Evolutionary conservation across 192 early-diverging fungal species (phyloP).

Genomic region (Mortierella alpina): DNA sequence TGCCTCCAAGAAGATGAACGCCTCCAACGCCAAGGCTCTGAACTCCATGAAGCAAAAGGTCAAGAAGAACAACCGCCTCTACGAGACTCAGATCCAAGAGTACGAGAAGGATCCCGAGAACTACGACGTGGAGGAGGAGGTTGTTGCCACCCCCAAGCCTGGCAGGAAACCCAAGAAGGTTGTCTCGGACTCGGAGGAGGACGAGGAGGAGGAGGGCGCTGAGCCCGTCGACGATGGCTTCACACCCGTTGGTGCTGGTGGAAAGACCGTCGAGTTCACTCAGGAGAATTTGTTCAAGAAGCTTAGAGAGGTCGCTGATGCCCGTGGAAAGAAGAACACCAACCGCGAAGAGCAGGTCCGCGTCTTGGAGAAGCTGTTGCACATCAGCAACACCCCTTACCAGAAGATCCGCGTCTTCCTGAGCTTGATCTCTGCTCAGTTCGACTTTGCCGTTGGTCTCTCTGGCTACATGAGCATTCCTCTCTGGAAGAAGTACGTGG

Average conservation of each 20-base stretch:
- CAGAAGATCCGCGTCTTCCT: constrained; percentile 88
- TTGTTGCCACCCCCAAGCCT: constrained; percentile 13
- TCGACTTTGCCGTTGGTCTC: constrained; percentile 79
- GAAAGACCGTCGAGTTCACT: constrained; percentile 72
- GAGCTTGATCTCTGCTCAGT: constrained; percentile 87
- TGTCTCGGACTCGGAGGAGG: constrained; percentile 62
- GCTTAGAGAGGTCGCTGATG: constrained; percentile 79
- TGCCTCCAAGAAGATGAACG: constrained; percentile 86
- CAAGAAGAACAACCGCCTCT: constrained; percentile 87
- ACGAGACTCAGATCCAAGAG: constrained; percentile 76
- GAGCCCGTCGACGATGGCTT: constrained; percentile 73
- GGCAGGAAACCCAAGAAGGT: constrained; percentile 51
- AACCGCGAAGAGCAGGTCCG: constrained; percentile 83
- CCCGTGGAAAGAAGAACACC: constrained; percentile 96
- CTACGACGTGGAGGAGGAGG: constrained; percentile 27
- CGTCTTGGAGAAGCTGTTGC: constrained; percentile 73
- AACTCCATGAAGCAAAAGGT: constrained; percentile 94
- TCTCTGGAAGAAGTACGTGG: constrained; percentile 77
- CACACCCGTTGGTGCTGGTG: constrained; percentile 75
- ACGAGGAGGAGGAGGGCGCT: constrained; percentile 59
- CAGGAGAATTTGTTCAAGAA: constrained; percentile 86
- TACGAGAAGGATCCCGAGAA: constrained; percentile 63
- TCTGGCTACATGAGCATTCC: constrained; percentile 80
- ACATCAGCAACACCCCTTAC: constrained; percentile 73
- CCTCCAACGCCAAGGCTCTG: constrained; percentile 81